Conservation (phyloP, 2,329 filamentous ascomycete species). For the Chaetothyriales sp. region DNA sequence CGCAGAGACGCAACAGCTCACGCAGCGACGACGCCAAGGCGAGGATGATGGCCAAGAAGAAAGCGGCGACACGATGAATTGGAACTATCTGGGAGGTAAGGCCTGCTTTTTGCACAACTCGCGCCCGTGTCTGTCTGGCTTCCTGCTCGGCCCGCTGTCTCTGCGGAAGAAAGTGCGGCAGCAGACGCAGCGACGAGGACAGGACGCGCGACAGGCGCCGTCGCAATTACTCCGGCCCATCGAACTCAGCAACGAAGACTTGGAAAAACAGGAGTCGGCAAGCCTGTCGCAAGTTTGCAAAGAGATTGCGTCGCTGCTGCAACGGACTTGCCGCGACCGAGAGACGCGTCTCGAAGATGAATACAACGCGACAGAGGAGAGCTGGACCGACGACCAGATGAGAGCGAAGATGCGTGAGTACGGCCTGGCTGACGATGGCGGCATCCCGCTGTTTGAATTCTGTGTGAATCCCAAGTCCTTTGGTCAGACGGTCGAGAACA, state of each 20-base stretch:
- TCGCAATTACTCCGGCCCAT: slow-evolving; percentile 60
- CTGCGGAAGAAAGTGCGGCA: slow-evolving; percentile 72
- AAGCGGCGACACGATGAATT: slow-evolving; percentile 67
- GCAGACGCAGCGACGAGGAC: slow-evolving; percentile 54
- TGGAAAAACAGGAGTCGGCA: slow-evolving; percentile 61
- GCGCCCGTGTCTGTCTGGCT: slow-evolving; percentile 65
- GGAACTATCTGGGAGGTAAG: slow-evolving; percentile 66
- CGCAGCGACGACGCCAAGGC: slow-evolving; percentile 33
- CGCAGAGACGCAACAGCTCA: slow-evolving; percentile 13
- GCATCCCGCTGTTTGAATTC: slow-evolving; percentile 71
- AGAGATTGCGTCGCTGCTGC: slow-evolving; percentile 55
- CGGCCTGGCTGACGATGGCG: slow-evolving; percentile 53
- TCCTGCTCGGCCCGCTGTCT: slow-evolving; percentile 77
- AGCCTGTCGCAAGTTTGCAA: slow-evolving; percentile 67
- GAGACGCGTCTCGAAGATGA: slow-evolving; percentile 23
- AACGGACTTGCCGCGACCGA: slow-evolving; percentile 31
- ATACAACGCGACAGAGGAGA: slow-evolving; percentile 16
- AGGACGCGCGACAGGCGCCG: slow-evolving; percentile 54
- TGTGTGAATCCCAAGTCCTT: slow-evolving; percentile 83
- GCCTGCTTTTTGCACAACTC: slow-evolving; percentile 61
- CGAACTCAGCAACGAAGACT: slow-evolving; percentile 59
- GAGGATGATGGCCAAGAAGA: slow-evolving; percentile 51
- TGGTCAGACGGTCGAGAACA: slow-evolving; percentile 86
- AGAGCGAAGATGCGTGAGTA: slow-evolving; percentile 48
- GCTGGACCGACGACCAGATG: slow-evolving; percentile 27